phyloP scores from a whole-genome alignment of 2,329 filamentous ascomycete species.

The Penicillium sp. region DNA sequence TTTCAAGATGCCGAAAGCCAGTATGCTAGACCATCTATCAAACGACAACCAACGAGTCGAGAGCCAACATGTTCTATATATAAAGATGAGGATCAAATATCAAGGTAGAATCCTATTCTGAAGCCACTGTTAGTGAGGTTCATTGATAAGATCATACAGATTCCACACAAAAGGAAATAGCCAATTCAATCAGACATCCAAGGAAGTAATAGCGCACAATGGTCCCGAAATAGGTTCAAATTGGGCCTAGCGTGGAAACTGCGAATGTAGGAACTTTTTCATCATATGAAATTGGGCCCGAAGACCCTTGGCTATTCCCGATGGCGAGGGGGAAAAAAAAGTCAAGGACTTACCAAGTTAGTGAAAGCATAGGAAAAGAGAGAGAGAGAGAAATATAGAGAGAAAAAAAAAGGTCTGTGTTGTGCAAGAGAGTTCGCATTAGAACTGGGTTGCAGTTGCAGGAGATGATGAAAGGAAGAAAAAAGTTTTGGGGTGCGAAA shows the following conservation, averaged over 20 bases:
- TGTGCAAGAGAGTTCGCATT: conserved; percentile 12
- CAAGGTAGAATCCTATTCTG: conserved; percentile 10
- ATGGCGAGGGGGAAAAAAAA: conserved; percentile 6
- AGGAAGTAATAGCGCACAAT: conserved; percentile 40
- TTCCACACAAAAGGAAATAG: conserved; percentile 18
- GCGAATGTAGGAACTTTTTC: conserved; percentile 46
- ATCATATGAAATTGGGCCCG: conserved; percentile 35
- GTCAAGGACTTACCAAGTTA: conserved; percentile 24
- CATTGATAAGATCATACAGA: conserved; percentile 10
- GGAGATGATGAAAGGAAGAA: conserved; percentile 19
- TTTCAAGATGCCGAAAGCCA: background rate
- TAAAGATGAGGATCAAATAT: background rate
- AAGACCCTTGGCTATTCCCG: conserved; percentile 19
- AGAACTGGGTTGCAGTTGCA: conserved; percentile 13
- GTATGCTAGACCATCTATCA: background rate
- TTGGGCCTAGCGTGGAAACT: conserved; percentile 43
- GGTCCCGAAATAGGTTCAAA: conserved; percentile 36
- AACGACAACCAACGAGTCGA: background rate
- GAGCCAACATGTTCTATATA: background rate
- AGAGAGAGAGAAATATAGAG: background rate
- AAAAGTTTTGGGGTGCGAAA: conserved; percentile 26
- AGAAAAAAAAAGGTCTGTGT: background rate
- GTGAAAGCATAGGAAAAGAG: conserved; percentile 2
- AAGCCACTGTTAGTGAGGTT: conserved; percentile 22
- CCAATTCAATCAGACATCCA: conserved; percentile 39